Base-by-base conservation (phyloP, 1,284 basidiomycete genomes). In the Athelia psychrophila region DNA sequence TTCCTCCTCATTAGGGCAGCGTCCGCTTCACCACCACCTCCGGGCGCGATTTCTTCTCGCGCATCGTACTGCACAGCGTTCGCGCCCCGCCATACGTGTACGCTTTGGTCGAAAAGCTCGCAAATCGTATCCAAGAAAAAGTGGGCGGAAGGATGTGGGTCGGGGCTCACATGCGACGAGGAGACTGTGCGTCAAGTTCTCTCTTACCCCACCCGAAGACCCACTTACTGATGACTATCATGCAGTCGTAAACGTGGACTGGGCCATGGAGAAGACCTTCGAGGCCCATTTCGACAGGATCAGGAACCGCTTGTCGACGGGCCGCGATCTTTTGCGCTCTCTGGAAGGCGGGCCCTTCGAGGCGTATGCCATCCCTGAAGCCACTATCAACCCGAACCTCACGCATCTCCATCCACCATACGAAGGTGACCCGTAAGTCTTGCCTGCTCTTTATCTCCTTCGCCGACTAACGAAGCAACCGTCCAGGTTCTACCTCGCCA, bases 81-180 rank as follows among this genome's bases (percentile, higher is more conserved):
- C 55, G 58, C 10, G 60, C 70, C 3, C 61, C 63, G n/a, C 56
- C 63, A 4, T 51, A 56, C 18, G 51, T 77, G 3, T 52, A 65
- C 3, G 54, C 58, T 1, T 58, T 78, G 36, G 71, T 72, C 1
- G 61, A 62, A 27, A 54, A 51, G 12, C 54, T 78, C 30, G 64
- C 58, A 15, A 23, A 60, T 5, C 68, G 73, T 15, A 74, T 78
- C 70, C 51, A 53, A 2, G 58, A 64, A 25, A 33, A 58, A 25
- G 67, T 61, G 10, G 61, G 49, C 0, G 75, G 75, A 2, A 61
- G 75, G 16, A 62, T 70, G 44, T 78, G 78, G 77, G 67, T 76
- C 62, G 71, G 69, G 25, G 73, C 70, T 2, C 78, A 78, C 33
- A 76, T 79, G 75, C 69, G 76, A 23, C 64, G 76, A 27, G 77